phyloP scores from a whole-genome alignment of 495 filamentous ascomycete genomes.

The Neurospora sp. region DNA sequence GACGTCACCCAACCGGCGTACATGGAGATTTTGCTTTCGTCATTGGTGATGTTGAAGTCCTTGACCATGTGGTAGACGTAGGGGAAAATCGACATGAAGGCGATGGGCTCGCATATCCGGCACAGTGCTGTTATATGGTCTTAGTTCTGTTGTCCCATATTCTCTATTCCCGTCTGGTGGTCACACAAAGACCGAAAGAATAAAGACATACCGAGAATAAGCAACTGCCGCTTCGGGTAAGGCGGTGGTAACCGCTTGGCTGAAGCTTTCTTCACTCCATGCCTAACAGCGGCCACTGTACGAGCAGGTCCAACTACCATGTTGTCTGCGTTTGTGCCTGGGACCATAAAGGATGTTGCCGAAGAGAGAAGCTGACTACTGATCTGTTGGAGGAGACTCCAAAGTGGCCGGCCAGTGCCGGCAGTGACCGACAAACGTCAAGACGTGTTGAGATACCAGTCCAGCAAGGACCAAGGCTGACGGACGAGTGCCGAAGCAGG shows the following conservation, averaged over 20 bases:
- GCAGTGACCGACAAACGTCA: background rate
- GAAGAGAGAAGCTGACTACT: background rate
- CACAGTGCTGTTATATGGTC: slow-evolving; percentile 58
- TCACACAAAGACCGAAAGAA: background rate
- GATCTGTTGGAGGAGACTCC: background rate
- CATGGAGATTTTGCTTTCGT: slow-evolving; percentile 70
- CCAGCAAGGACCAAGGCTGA: background rate
- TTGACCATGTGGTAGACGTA: slow-evolving; percentile 98
- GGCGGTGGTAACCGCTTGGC: slow-evolving; percentile 22
- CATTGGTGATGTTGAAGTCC: slow-evolving; percentile 74
- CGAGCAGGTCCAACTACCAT: slow-evolving; percentile 3
- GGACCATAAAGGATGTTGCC: background rate
- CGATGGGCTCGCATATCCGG: slow-evolving; percentile 95
- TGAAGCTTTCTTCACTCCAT: background rate
- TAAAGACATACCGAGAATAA: slow-evolving; percentile 55
- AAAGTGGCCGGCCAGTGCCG: background rate
- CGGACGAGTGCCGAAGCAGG: slow-evolving; percentile 4
- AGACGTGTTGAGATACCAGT: background rate
- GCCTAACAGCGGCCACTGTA: slow-evolving; percentile 1
- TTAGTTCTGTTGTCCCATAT: background rate
- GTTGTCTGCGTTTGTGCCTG: slow-evolving; percentile 7
- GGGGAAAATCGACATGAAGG: slow-evolving; percentile 98
- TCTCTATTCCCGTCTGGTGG: background rate
- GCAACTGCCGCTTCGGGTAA: slow-evolving; percentile 51
- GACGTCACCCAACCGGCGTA: slow-evolving; percentile 97